Base-by-base conservation (phyloP, 352 stramenopile genomes). In the Pythium apleroticum region DNA sequence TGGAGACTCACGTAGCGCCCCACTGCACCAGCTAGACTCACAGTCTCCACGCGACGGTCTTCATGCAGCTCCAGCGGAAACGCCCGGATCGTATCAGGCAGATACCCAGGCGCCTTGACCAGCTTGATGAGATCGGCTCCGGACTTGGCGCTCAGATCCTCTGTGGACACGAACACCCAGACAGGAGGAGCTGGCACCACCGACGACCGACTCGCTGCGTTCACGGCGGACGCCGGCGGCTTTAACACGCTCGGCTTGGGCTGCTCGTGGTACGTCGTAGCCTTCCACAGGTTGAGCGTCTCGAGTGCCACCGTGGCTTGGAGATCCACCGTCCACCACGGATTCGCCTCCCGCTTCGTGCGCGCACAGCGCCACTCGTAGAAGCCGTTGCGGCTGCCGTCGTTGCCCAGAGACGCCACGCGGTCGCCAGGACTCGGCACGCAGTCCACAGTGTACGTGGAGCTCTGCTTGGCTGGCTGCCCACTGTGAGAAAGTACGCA, bases 271-370 rank as follows among this genome's bases (percentile, higher is more conserved):
- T 90, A 90, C 39, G 81, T 88, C 76, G 84, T 80, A 0, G 66
- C 72, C 41, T 89, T 91, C 85, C 85, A 93, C 61, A 93, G 39
- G 7, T 84, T 74, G 6, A 91, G 60, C 15, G 68, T 74, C 7
- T 72, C 67, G 54, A 93, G 66, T 2, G 43, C 15, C 12, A 74
- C 60, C 7, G 65, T 45, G 5, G 69, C 60, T 15, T 74, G 73
- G 6, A 93, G 67, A 55, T 93, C 85, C 39, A 93, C 85, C 56
- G 88, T 72, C 81, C 81, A 93, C 80, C 79, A 93, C 22, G 82
- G 76, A 48, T 85, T 78, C 2, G 35, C 25, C 64, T 93, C 77
- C 24, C 76, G 80, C 27, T 65, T 71, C 0, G 85, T 91, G n/a
- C 85, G 78, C 24, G 74, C 74, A 54, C 82, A 91, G 19, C 73